Percentiles rank a stretch among this genome's conserved stretches.
These are phyloP conservation scores for Camelina neglecta DNA, from an alignment of 345 rosid genomes.

Conservation along the genomic window DNA sequence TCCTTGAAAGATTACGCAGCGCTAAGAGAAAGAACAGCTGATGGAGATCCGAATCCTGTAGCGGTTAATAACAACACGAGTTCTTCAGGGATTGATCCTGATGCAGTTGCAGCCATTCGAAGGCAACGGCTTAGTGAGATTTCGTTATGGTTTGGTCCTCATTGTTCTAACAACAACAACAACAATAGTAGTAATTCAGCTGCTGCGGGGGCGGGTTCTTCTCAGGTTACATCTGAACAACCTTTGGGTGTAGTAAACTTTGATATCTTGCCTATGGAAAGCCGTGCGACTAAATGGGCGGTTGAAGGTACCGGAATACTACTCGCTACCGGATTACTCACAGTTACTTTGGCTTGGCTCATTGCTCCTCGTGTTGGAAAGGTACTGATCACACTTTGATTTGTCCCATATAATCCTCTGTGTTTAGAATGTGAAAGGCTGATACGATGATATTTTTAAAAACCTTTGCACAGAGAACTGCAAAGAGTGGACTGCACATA, in stretches of 20 bases:
- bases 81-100: constrained; percentile 74
- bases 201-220: constrained; percentile 38
- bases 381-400: constrained; percentile 50
- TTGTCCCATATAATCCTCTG: background rate
- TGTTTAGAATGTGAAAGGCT: background rate
- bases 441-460: constrained; percentile 4
- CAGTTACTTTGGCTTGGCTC: constrained; percentile 91
- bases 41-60: constrained; percentile 77
- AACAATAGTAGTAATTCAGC: constrained; percentile 43
- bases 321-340: constrained; percentile 86
- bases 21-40: constrained; percentile 78
- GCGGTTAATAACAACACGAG: constrained; percentile 45
- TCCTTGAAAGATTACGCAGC: constrained; percentile 78
- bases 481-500: constrained; percentile 90
- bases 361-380: constrained; percentile 97
- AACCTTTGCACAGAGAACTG: constrained; percentile 70
- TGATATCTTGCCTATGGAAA: constrained; percentile 60
- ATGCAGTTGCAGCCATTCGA: constrained; percentile 88
- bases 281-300: constrained; percentile 86
- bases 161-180: constrained; percentile 42
- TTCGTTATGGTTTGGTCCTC: constrained; percentile 83
- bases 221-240: constrained; percentile 71
- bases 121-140: constrained; percentile 92
- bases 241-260: constrained; percentile 54
- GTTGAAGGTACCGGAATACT: constrained; percentile 94